Conservation (phyloP, 2,329 filamentous ascomycete species). For the Drechslerella coelobrocha region DNA sequence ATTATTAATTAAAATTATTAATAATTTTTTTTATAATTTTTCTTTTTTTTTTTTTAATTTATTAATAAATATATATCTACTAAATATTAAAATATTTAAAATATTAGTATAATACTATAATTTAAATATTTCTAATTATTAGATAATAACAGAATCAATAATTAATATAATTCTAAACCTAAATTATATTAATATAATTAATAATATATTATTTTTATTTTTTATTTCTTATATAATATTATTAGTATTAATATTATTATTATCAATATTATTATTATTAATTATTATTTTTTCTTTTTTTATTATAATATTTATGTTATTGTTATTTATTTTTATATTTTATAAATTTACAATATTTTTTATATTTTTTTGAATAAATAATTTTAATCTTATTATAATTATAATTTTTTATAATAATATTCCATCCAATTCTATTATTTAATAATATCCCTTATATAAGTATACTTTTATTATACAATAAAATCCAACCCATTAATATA, state of each 20-base stretch:
- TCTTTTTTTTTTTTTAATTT: no score
- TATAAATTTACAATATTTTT: background rate
- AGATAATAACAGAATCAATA: background rate
- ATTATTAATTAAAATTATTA: no score
- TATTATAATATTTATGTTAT: background rate
- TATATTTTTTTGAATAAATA: background rate
- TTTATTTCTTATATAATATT: conserved; percentile 3
- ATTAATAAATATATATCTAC: no score
- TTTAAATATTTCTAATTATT: no score
- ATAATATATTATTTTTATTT: conserved; percentile 5
- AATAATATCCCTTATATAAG: conserved; percentile 18
- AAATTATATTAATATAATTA: background rate
- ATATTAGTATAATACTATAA: no score
- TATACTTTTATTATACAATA: background rate
- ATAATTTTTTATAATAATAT: conserved; percentile 3
- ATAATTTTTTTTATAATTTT: no score
- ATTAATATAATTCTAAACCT: background rate
- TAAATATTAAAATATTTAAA: no score
- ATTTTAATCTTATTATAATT: conserved; percentile 6
- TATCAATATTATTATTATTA: background rate
- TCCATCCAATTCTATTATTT: conserved; percentile 16
- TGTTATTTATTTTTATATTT: background rate
- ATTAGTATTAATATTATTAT: background rate
- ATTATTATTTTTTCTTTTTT: background rate
- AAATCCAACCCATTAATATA: conserved; percentile 1